These are phyloP conservation scores for Claviceps sp. DNA, from an alignment of 2,329 filamentous ascomycete species.

Conservation along the genomic window DNA sequence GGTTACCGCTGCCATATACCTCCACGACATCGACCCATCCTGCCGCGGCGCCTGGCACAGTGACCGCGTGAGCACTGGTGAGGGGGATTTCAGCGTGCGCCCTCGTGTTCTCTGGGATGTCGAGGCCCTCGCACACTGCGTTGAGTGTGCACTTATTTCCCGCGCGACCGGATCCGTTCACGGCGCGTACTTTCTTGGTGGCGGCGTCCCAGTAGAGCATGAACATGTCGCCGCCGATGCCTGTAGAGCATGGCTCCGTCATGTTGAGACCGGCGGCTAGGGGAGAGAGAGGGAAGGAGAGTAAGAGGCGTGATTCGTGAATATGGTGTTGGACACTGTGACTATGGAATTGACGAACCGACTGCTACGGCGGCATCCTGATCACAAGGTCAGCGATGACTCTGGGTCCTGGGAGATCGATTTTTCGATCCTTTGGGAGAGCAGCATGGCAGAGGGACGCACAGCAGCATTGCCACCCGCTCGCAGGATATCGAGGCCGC, in stretches of 20 bases:
- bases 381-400: conserved; percentile 1
- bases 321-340: too few relatives aligned
- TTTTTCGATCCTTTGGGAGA: too few relatives aligned
- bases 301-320: background rate
- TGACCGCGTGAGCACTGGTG: conserved; percentile 65
- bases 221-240: conserved; percentile 96
- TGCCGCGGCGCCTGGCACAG: conserved; percentile 78
- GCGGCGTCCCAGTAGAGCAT: conserved; percentile 82
- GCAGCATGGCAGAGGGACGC: conserved; percentile 22
- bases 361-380: conserved; percentile 95
- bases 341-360: conserved; percentile 31
- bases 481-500: conserved; percentile 71
- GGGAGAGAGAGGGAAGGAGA: too few relatives aligned
- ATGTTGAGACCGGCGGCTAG: conserved; percentile 81
- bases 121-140: conserved; percentile 54
- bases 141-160: conserved; percentile 57
- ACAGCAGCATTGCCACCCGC: conserved; percentile 89
- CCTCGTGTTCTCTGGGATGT: conserved; percentile 40
- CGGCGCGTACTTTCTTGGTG: conserved; percentile 64
- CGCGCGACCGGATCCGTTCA: conserved; percentile 89
- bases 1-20: conserved; percentile 76
- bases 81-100: conserved; percentile 49
- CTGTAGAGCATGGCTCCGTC: conserved; percentile 84
- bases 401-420: background rate
- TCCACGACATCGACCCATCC: conserved; percentile 88